phyloP scores from a whole-genome alignment of 257 asterid genomes.

The Capsicum rhomboideum region DNA sequence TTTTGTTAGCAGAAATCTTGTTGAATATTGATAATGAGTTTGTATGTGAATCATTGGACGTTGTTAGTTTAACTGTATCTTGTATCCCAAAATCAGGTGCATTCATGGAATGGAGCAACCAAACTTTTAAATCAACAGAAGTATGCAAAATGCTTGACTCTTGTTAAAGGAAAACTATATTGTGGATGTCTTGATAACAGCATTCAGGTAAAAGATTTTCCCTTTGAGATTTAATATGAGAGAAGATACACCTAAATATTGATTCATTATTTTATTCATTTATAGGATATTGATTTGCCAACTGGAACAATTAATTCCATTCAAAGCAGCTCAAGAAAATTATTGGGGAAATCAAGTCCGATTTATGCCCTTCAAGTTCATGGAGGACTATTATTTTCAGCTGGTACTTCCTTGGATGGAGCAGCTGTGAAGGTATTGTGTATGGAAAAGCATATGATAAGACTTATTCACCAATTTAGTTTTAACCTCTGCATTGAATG shows the following conservation, averaged over 20 bases:
- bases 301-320: constrained; percentile 55
- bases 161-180: constrained; percentile 58
- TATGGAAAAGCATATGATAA: not conserved
- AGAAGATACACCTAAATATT: not conserved
- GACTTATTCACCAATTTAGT: not conserved
- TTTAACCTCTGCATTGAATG: not conserved
- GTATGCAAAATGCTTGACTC: constrained; percentile 50
- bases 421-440: constrained; percentile 54
- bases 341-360: constrained; percentile 56
- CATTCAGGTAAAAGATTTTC: constrained; percentile 57
- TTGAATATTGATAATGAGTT: not conserved
- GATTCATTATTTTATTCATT: not conserved
- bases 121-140: constrained; percentile 52
- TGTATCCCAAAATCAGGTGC: constrained; percentile 32
- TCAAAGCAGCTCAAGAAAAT: constrained; percentile 63
- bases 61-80: not conserved
- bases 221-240: not conserved
- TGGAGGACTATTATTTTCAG: constrained; percentile 61
- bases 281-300: constrained; percentile 69
- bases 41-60: not conserved
- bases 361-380: constrained; percentile 49
- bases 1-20: not conserved
- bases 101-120: constrained; percentile 62
- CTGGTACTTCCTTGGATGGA: constrained; percentile 58
- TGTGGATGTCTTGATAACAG: constrained; percentile 78